These are phyloP conservation scores for Paracamarosporium sp. DNA, from an alignment of 2,329 filamentous ascomycete species.

Conservation along the genomic window DNA sequence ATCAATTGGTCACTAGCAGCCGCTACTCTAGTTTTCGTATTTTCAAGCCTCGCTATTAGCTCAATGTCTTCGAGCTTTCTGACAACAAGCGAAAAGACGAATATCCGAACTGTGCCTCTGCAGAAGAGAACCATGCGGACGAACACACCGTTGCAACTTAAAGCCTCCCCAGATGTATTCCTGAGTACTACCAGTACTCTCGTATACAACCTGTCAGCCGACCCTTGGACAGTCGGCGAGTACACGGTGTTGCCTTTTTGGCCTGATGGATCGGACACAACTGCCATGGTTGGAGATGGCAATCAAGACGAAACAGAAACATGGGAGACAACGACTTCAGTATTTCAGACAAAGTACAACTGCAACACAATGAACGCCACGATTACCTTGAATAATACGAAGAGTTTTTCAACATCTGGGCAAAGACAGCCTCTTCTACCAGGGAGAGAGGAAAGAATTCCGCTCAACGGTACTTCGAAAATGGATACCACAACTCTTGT, in stretches of 20 bases:
- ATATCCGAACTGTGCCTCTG: neutral
- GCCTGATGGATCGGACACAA: neutral
- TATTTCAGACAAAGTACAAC: constrained; percentile 5
- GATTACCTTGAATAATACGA: neutral
- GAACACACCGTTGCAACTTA: constrained; percentile 4
- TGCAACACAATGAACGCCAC: constrained; percentile 1
- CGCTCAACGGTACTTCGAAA: neutral
- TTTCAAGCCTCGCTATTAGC: constrained; percentile 20
- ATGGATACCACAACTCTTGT: neutral
- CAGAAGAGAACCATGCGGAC: constrained; percentile 2
- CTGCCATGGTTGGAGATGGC: neutral
- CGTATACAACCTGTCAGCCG: constrained; percentile 5
- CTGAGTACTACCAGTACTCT: constrained; percentile 7
- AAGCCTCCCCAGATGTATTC: constrained; percentile 6
- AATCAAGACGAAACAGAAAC: neutral
- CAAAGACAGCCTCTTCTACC: neutral
- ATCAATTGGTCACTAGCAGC: constrained; percentile 17
- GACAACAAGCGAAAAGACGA: constrained; percentile 4
- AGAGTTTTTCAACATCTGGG: neutral
- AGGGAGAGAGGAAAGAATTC: neutral
- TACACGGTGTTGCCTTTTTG: constrained; percentile 11
- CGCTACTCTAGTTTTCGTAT: constrained; percentile 14
- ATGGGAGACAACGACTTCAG: constrained; percentile 7
- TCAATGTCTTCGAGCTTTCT: constrained; percentile 22
- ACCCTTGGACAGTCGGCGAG: constrained; percentile 6